Evolutionary conservation across 2,329 filamentous ascomycete species (phyloP).

Genomic region (Salinomyces thailandicus): DNA sequence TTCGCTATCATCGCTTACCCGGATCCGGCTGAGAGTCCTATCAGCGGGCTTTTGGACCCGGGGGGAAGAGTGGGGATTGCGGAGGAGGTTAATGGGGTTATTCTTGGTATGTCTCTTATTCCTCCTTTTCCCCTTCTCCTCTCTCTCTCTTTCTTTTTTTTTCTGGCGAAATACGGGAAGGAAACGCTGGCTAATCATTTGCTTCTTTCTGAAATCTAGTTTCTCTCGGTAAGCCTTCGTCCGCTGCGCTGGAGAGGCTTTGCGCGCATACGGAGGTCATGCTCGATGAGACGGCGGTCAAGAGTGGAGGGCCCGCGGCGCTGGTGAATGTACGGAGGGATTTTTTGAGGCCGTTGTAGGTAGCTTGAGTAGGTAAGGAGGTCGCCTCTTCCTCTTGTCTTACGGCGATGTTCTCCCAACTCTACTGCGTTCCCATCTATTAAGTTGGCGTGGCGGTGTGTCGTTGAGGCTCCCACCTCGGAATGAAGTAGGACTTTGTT

Average conservation of each 20-base stretch:
- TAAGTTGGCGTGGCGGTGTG: too few relatives aligned
- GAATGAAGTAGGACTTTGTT: too few relatives aligned
- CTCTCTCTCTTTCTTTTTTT: neutral
- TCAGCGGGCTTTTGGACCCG: slow-evolving; percentile 68
- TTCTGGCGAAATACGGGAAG: neutral
- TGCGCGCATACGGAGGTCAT: slow-evolving; percentile 80
- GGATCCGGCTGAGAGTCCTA: slow-evolving; percentile 65
- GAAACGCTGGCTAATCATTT: neutral
- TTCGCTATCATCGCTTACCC: slow-evolving; percentile 81
- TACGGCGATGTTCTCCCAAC: too few relatives aligned
- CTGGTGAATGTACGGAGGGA: slow-evolving; percentile 63
- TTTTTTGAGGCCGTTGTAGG: slow-evolving; percentile 22
- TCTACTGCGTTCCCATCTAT: too few relatives aligned
- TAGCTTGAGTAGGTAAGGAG: too few relatives aligned
- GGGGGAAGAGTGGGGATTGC: slow-evolving; percentile 68
- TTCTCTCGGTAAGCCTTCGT: slow-evolving; percentile 79
- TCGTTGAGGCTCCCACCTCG: too few relatives aligned
- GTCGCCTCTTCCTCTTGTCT: too few relatives aligned
- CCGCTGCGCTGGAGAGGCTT: slow-evolving; percentile 72
- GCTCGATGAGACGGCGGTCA: slow-evolving; percentile 66
- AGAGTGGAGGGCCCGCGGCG: slow-evolving; percentile 53
- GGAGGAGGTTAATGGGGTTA: slow-evolving; percentile 88
- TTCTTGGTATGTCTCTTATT: slow-evolving; percentile 71
- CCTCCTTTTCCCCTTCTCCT: neutral
- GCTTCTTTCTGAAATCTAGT: too few relatives aligned